A percentile compares a stretch with the other conserved stretches of the same genome.
These are phyloP conservation scores for Nectriaceae sp. DNA, from an alignment of 2,329 filamentous ascomycete genomes.

Conservation along the genomic window DNA sequence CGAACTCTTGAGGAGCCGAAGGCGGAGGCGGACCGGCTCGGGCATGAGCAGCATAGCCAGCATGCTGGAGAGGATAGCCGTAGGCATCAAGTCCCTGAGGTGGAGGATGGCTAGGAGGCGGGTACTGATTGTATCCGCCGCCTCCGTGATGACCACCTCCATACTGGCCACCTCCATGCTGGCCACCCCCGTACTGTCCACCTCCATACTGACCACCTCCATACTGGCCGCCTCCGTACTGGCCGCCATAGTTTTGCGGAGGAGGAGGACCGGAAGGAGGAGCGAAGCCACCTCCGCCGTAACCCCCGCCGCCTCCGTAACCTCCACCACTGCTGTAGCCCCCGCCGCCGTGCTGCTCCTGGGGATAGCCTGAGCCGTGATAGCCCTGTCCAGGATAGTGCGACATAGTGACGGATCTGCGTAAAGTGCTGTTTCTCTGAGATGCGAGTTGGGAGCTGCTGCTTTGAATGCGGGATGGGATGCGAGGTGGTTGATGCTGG, in stretches of 20 bases:
- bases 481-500: background rate
- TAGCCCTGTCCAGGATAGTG: slow-evolving; percentile 45
- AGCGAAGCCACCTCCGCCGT: slow-evolving; percentile 10
- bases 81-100: slow-evolving; percentile 47
- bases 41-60: slow-evolving; percentile 29
- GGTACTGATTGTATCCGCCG: slow-evolving; percentile 25
- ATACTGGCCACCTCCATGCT: too few species aligned
- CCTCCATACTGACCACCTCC: too few species aligned
- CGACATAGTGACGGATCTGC: slow-evolving; percentile 36
- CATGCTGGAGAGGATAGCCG: slow-evolving; percentile 43
- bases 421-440: slow-evolving; percentile 9
- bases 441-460: slow-evolving; percentile 6
- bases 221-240: slow-evolving; percentile 17
- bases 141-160: slow-evolving; percentile 20
- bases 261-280: slow-evolving; percentile 25
- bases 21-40: slow-evolving; percentile 47
- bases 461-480: background rate
- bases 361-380: slow-evolving; percentile 30
- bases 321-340: slow-evolving; percentile 15
- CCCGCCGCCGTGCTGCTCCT: slow-evolving; percentile 31
- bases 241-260: slow-evolving; percentile 17
- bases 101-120: slow-evolving; percentile 40
- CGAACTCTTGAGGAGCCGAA: slow-evolving; percentile 56
- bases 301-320: slow-evolving; percentile 23
- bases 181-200: too few species aligned